Evolutionary conservation across 1,284 basidiomycete species (phyloP).

Genomic region (Hymenochaete sp.): DNA sequence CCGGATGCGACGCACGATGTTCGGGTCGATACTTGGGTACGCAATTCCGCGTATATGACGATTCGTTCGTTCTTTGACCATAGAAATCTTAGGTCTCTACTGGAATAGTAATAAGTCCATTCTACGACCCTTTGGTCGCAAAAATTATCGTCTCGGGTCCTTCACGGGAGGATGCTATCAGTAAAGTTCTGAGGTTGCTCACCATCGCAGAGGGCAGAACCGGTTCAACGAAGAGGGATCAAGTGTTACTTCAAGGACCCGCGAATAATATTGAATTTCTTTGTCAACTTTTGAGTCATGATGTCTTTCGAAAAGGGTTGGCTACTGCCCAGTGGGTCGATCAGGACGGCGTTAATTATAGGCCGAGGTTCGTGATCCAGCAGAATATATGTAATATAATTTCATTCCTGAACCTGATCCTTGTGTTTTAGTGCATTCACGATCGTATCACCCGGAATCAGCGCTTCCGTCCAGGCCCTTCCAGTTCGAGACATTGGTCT

Average conservation of each 20-base stretch:
- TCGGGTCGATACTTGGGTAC: constrained; percentile 49
- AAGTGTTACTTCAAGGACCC: constrained; percentile 36
- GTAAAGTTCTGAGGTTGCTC: constrained; percentile 20
- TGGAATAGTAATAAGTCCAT: constrained; percentile 44
- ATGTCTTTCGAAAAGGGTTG: constrained; percentile 36
- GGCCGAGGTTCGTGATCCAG: constrained; percentile 32
- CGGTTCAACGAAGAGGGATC: constrained; percentile 25
- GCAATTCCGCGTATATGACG: not conserved
- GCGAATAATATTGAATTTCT: constrained; percentile 53
- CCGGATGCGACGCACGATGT: constrained; percentile 28
- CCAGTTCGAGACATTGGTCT: constrained; percentile 48
- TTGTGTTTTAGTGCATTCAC: constrained; percentile 40
- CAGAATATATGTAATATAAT: not conserved
- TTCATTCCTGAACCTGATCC: constrained; percentile 18
- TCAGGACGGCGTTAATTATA: constrained; percentile 32
- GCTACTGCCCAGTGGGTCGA: constrained; percentile 52
- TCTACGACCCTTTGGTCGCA: constrained; percentile 50
- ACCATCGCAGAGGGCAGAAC: not conserved
- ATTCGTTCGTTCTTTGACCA: not conserved
- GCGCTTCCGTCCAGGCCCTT: constrained; percentile 56
- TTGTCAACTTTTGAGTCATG: constrained; percentile 33
- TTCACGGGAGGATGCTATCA: constrained; percentile 35
- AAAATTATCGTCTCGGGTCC: constrained; percentile 44
- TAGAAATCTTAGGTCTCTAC: constrained; percentile 34
- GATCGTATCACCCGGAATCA: constrained; percentile 48